Evolutionary conservation across 306 rosid genomes (phyloP).

Genomic region (Corylus heterophylla): DNA sequence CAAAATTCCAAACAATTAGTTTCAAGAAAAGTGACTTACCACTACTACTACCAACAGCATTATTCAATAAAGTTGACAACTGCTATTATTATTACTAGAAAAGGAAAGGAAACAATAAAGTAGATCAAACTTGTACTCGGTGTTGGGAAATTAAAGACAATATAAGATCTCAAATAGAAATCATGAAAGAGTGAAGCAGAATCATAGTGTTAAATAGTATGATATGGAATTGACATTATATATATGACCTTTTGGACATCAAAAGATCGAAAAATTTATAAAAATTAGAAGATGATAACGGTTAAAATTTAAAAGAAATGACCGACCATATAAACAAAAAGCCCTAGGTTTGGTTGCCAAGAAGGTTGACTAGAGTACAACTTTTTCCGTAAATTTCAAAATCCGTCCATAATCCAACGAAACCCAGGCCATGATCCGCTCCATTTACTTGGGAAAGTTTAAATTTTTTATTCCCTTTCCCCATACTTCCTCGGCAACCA

Average conservation of each 20-base stretch:
- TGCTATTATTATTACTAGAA: neutral
- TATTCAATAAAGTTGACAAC: no score
- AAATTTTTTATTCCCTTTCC: neutral
- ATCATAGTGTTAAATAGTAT: neutral
- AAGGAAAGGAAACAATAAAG: neutral
- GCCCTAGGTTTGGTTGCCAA: no score
- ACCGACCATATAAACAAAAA: neutral
- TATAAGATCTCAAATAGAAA: neutral
- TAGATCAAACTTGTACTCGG: neutral
- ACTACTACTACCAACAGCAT: no score
- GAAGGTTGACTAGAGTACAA: neutral
- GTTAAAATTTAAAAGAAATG: neutral
- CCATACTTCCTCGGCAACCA: neutral
- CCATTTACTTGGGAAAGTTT: no score
- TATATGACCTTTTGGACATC: neutral
- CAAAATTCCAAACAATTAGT: conserved; percentile 10
- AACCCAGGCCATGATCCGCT: neutral
- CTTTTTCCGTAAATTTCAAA: neutral
- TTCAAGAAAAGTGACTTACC: neutral
- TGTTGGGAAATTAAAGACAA: neutral
- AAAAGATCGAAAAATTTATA: neutral
- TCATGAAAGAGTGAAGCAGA: neutral
- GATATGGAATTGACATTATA: neutral
- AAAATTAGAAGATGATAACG: neutral
- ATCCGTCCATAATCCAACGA: neutral